A percentile compares a stretch with the other conserved stretches of the same genome.
Evolutionary conservation across 352 stramenopile genomes (phyloP).

Genomic region (Poterioochromonas sp.): DNA sequence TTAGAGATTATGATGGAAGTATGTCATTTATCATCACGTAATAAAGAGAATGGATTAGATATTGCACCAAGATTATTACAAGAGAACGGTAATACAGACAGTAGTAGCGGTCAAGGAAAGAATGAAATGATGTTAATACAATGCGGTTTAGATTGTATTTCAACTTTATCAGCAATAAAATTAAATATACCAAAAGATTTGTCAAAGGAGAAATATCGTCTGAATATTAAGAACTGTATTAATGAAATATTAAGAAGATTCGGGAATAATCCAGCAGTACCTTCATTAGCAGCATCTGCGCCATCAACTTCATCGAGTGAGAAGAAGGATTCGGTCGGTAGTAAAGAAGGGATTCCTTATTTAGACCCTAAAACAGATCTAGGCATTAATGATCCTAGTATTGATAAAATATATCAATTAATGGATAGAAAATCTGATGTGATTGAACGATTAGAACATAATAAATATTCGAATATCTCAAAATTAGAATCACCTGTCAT

Average conservation of each 20-base stretch:
- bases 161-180: conserved; percentile 55
- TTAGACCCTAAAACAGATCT: conserved; percentile 17
- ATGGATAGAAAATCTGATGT: conserved; percentile 79
- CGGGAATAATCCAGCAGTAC: conserved; percentile 11
- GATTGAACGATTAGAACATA: conserved; percentile 86
- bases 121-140: conserved; percentile 48
- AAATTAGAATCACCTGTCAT: conserved; percentile 5
- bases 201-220: conserved; percentile 41
- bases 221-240: conserved; percentile 52
- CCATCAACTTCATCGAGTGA: not conserved
- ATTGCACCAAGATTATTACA: not conserved
- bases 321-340: not conserved
- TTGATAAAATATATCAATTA: conserved; percentile 85
- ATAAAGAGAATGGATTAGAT: not conserved
- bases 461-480: not conserved
- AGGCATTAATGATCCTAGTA: conserved; percentile 48
- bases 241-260: conserved; percentile 60
- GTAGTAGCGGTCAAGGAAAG: no score
- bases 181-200: conserved; percentile 58
- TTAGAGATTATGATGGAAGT: conserved; percentile 11
- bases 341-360: conserved; percentile 8
- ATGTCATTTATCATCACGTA: not conserved
- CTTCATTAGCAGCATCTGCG: not conserved
- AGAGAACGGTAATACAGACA: not conserved
- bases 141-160: conserved; percentile 53